Conservation (phyloP, 345 rosid species). For the Boechera divaricarpa region DNA sequence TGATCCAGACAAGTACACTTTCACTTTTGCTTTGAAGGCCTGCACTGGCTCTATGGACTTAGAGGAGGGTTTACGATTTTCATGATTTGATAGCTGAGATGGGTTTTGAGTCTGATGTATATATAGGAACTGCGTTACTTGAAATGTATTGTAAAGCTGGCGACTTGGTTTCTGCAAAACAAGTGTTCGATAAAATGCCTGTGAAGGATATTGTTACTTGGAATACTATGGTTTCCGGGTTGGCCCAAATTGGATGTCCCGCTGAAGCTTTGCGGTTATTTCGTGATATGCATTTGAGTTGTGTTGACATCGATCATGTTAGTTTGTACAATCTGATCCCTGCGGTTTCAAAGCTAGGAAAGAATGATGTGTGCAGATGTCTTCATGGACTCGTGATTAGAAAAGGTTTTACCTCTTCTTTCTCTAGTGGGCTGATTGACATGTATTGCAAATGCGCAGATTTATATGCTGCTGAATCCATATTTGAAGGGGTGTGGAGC, state of each 20-base stretch:
- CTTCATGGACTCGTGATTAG: slow-evolving; percentile 58
- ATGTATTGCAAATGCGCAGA: slow-evolving; percentile 58
- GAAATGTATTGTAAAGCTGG: slow-evolving; percentile 62
- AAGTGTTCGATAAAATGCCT: slow-evolving; percentile 62
- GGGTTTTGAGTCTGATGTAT: slow-evolving; percentile 60
- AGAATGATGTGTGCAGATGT: slow-evolving; percentile 51
- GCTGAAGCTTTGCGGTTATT: slow-evolving; percentile 48
- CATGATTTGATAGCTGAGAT: slow-evolving; percentile 45
- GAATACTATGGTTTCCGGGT: slow-evolving; percentile 60
- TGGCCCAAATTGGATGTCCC: slow-evolving; percentile 47
- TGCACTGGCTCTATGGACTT: slow-evolving; percentile 52
- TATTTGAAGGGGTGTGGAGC: slow-evolving; percentile 49
- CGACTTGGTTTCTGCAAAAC: slow-evolving; percentile 48
- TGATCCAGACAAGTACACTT: slow-evolving; percentile 62
- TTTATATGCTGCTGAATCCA: slow-evolving; percentile 45
- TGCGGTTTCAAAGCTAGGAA: slow-evolving; percentile 59
- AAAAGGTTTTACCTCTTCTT: slow-evolving; percentile 48
- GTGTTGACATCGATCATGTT: slow-evolving; percentile 49
- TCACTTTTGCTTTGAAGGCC: slow-evolving; percentile 70
- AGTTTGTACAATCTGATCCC: slow-evolving; percentile 64
- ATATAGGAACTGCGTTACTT: slow-evolving; percentile 60
- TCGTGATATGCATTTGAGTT: slow-evolving; percentile 47
- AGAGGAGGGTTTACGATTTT: slow-evolving; percentile 55
- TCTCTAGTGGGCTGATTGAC: slow-evolving; percentile 62
- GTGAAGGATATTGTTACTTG: slow-evolving; percentile 56